Conservation (phyloP, 139 green algal genomes). For the Chlorella vulgaris region DNA sequence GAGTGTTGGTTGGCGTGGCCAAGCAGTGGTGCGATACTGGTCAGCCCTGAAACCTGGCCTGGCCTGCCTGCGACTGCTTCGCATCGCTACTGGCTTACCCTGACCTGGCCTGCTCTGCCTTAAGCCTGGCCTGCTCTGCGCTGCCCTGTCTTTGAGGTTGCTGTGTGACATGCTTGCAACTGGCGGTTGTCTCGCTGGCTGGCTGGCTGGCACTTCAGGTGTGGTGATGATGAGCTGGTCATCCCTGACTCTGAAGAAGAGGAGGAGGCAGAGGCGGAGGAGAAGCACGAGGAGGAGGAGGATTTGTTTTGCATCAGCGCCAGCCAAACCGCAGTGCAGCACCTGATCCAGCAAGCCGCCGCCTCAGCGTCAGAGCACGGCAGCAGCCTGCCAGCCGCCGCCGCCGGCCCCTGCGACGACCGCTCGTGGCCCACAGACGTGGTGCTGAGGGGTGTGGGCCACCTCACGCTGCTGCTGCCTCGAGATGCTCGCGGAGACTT, state of each 20-base stretch:
- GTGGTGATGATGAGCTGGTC: not conserved
- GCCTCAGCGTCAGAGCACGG: not conserved
- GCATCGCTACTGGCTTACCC: no score
- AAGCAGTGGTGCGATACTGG: no score
- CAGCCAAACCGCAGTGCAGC: constrained; percentile 6
- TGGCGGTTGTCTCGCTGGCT: not conserved
- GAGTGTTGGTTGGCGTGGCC: no score
- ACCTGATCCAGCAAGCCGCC: not conserved
- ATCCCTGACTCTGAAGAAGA: constrained; percentile 23
- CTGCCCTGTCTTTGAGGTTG: no score
- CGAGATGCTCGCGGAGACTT: constrained; percentile 21
- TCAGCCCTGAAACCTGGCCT: no score
- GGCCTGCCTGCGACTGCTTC: no score
- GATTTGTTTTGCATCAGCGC: constrained; percentile 6
- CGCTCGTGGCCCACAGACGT: not conserved
- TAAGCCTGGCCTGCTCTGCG: no score
- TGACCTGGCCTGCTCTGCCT: no score
- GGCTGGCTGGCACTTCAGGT: not conserved
- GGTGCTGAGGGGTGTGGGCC: not conserved
- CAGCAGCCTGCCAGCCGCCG: not conserved
- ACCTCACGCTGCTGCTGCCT: constrained; percentile 42
- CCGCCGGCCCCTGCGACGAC: not conserved
- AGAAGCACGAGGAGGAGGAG: not conserved
- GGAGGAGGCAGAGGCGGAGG: not conserved
- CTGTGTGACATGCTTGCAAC: not conserved